Percentiles rank a stretch among this genome's conserved stretches.
These are phyloP conservation scores for Hymenoscyphus scutula DNA, from an alignment of 2,329 filamentous ascomycete species.

Conservation along the genomic window DNA sequence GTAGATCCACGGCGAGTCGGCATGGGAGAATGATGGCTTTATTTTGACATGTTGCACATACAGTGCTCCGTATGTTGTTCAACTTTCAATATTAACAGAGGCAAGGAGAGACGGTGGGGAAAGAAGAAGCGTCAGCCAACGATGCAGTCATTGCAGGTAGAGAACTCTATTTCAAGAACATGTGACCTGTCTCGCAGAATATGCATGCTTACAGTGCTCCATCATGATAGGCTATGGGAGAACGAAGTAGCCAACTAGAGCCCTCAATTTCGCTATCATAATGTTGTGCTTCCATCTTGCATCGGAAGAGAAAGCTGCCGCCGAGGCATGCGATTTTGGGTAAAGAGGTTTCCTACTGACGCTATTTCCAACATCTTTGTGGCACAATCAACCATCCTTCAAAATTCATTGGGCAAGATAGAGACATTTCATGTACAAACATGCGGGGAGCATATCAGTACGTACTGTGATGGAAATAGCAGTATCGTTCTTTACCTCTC, in stretches of 20 bases:
- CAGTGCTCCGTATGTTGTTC: neutral
- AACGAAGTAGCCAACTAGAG: neutral
- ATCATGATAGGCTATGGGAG: neutral
- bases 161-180: conserved; percentile 12
- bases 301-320: conserved; percentile 6
- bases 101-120: conserved; percentile 11
- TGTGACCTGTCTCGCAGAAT: conserved; percentile 17
- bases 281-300: conserved; percentile 4
- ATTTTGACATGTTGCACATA: conserved; percentile 1
- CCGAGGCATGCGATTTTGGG: neutral
- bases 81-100: neutral
- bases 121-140: conserved; percentile 10
- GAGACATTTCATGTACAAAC: conserved; percentile 1
- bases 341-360: neutral
- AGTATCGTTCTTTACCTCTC: neutral
- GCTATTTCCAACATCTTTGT: neutral
- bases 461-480: neutral
- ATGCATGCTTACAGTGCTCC: conserved; percentile 11
- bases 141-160: neutral
- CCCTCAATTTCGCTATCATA: neutral
- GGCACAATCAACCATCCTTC: conserved; percentile 1
- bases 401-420: neutral
- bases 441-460: conserved; percentile 8
- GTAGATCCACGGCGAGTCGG: neutral
- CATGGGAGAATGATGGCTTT: neutral